These are phyloP conservation scores for Stephania cephalantha DNA, from an alignment of 164 flowering plant genomes.

Conservation along the genomic window DNA sequence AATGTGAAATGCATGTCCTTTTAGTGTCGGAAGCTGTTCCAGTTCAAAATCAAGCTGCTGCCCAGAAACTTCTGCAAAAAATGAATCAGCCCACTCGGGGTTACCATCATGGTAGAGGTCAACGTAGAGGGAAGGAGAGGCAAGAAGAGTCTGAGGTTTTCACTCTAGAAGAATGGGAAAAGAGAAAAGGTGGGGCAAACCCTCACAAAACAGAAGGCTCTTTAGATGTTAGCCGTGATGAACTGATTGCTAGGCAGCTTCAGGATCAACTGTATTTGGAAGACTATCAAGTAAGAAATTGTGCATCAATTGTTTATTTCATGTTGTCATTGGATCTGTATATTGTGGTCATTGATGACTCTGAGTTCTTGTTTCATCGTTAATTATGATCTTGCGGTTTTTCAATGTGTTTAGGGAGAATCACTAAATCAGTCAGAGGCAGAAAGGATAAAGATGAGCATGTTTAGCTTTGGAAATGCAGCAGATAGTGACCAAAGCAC, in stretches of 20 bases:
- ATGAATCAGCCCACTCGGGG: conserved; percentile 39
- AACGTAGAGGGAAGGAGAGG: conserved; percentile 47
- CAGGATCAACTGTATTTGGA: conserved; percentile 83
- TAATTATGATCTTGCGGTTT: not conserved
- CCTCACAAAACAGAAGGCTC: conserved; percentile 14
- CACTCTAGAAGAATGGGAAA: conserved; percentile 89
- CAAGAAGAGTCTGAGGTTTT: conserved; percentile 49
- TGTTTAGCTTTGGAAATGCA: conserved; percentile 64
- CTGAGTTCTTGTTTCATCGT: not conserved
- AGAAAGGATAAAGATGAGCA: conserved; percentile 53
- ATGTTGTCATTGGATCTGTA: not conserved
- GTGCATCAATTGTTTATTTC: not conserved
- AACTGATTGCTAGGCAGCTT: conserved; percentile 83
- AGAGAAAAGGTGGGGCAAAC: conserved; percentile 37
- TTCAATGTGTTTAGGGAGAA: conserved; percentile 38
- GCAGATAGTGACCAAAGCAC: conserved; percentile 9
- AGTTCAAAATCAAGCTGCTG: conserved; percentile 90
- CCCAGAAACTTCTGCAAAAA: conserved; percentile 84
- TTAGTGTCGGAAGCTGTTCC: conserved; percentile 68
- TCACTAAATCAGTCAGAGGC: conserved; percentile 32
- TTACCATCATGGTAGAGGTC: conserved; percentile 33
- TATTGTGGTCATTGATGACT: not conserved
- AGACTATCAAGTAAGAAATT: conserved; percentile 45
- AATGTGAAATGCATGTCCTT: not conserved
- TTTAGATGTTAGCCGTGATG: conserved; percentile 52